Conservation (phyloP, 2,329 filamentous ascomycete species). For the Zymoseptoria pseudotritici region DNA sequence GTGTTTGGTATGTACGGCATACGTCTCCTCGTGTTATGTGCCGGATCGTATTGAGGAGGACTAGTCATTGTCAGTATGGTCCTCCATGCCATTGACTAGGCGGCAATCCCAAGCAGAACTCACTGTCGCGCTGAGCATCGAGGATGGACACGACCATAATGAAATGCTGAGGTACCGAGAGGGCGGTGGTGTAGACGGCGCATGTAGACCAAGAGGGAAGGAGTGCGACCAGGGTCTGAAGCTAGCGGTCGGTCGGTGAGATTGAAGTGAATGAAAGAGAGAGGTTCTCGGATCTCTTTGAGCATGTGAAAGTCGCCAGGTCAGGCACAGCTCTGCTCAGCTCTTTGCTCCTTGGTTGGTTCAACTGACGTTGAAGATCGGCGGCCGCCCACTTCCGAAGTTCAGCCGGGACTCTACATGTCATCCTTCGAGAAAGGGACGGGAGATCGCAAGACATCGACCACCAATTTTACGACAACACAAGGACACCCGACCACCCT, state of each 20-base stretch:
- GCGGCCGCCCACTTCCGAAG: too few species aligned
- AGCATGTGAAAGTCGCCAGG: background rate
- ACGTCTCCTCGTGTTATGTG: conserved; percentile 68
- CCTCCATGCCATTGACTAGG: background rate
- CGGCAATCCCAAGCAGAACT: conserved; percentile 24
- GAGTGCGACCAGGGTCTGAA: background rate
- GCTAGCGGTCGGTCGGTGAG: background rate
- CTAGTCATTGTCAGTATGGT: conserved; percentile 35
- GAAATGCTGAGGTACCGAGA: background rate
- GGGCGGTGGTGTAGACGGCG: background rate
- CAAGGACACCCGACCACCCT: background rate
- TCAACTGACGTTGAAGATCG: too few species aligned
- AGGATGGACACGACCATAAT: conserved; percentile 78
- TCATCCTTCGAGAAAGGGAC: background rate
- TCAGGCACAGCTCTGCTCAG: background rate
- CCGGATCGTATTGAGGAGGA: conserved; percentile 67
- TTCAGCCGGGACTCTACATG: background rate
- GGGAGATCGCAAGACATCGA: background rate
- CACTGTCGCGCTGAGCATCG: conserved; percentile 73
- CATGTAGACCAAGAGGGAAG: background rate
- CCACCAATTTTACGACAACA: background rate
- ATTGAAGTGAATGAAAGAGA: background rate
- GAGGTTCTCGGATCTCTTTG: background rate
- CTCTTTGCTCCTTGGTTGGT: too few species aligned
- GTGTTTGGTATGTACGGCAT: conserved; percentile 19